These are phyloP conservation scores for Phytophthora megakarya DNA, from an alignment of 352 stramenopile species.

Conservation along the genomic window DNA sequence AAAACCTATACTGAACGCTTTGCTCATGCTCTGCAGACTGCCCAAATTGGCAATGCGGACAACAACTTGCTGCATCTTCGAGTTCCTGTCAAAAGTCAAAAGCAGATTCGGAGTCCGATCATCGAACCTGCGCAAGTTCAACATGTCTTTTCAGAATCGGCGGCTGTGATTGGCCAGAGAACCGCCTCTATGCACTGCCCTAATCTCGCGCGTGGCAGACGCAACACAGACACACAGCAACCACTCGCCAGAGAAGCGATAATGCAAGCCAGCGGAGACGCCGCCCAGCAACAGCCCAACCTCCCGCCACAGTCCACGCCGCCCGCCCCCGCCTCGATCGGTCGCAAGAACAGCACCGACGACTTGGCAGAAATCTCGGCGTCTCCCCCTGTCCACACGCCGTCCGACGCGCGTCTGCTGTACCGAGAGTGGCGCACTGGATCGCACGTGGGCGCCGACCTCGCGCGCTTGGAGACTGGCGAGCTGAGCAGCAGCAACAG, in stretches of 20 bases:
- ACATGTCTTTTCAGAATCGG: constrained; percentile 19
- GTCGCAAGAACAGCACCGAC: constrained; percentile 67
- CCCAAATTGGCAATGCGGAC: too few relatives aligned
- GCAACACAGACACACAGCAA: constrained; percentile 21
- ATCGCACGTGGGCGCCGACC: constrained; percentile 49
- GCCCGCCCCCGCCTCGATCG: constrained; percentile 11
- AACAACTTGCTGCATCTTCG: too few relatives aligned
- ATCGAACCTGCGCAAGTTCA: constrained; percentile 28
- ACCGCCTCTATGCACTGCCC: constrained; percentile 20
- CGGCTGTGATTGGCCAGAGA: constrained; percentile 8
- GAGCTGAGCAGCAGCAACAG: constrained; percentile 20
- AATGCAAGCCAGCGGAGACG: constrained; percentile 36
- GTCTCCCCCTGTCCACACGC: constrained; percentile 54
- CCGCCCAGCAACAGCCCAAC: constrained; percentile 7
- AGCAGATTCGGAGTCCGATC: constrained; percentile 1
- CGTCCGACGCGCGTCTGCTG: constrained; percentile 70
- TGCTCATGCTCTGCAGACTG: too few relatives aligned
- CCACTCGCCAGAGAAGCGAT: constrained; percentile 12
- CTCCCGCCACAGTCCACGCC: constrained; percentile 12
- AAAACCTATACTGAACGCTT: too few relatives aligned
- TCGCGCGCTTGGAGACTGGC: constrained; percentile 31
- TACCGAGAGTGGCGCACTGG: constrained; percentile 83
- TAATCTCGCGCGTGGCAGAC: constrained; percentile 3
- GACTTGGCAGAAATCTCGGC: constrained; percentile 58
- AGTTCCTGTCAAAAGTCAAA: not conserved